These are phyloP conservation scores for Ganoderma leucocontextum DNA, from an alignment of 1,284 basidiomycete species.

Conservation along the genomic window DNA sequence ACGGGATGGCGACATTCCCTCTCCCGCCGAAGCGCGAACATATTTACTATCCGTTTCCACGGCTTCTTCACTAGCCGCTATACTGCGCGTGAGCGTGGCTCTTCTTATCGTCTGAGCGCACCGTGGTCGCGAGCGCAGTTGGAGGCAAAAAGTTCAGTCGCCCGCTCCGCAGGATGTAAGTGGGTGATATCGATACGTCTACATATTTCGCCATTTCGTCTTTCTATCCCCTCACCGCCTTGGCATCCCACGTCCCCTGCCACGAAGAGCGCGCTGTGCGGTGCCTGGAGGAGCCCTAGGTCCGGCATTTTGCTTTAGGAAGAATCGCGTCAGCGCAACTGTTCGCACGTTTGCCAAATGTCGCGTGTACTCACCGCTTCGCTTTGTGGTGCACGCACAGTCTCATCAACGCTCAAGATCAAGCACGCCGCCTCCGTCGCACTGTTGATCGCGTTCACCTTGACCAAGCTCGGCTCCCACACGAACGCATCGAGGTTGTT, in stretches of 20 bases:
- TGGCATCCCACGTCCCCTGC: conserved; percentile 81
- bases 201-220: conserved; percentile 36
- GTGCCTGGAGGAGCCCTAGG: conserved; percentile 87
- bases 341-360: background rate
- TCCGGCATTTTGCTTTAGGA: conserved; percentile 68
- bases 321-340: conserved; percentile 17
- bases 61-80: no score
- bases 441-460: conserved; percentile 94
- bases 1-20: conserved; percentile 40
- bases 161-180: conserved; percentile 11
- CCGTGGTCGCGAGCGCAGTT: background rate
- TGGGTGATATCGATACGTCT: conserved; percentile 36
- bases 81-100: conserved; percentile 16
- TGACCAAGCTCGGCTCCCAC: conserved; percentile 97
- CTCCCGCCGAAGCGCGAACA: conserved; percentile 24
- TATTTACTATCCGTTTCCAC: conserved; percentile 23
- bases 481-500: conserved; percentile 98
- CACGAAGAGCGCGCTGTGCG: conserved; percentile 84
- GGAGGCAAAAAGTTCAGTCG: conserved; percentile 22
- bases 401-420: conserved; percentile 95
- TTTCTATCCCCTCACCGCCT: conserved; percentile 55
- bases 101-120: conserved; percentile 5
- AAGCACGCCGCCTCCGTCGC: conserved; percentile 97
- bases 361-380: conserved; percentile 69
- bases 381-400: conserved; percentile 91